These are phyloP conservation scores for Aureobasidium sp. DNA, from an alignment of 2,329 filamentous ascomycete genomes.

Conservation along the genomic window DNA sequence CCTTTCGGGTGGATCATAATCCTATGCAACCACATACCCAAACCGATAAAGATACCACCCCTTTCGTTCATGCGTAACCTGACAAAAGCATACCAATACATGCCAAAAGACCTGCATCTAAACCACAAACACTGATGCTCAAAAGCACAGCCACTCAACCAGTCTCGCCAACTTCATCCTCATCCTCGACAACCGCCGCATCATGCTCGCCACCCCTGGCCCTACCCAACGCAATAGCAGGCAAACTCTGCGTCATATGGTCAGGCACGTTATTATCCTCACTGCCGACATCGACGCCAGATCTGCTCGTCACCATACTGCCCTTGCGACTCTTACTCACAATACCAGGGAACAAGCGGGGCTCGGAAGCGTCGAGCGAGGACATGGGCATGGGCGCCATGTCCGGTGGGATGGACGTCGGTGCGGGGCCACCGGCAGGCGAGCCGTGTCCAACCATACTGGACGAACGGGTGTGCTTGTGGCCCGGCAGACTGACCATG, in stretches of 20 bases:
- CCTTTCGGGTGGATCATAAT: not conserved
- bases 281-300: not conserved
- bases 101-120: not conserved
- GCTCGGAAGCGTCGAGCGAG: conserved; percentile 41
- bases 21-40: not conserved
- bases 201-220: not conserved
- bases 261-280: not conserved
- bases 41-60: not conserved
- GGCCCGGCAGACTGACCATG: conserved; percentile 19
- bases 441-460: conserved; percentile 27
- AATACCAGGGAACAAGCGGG: conserved; percentile 65
- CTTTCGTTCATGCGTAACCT: not conserved
- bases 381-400: conserved; percentile 13
- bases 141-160: conserved; percentile 18
- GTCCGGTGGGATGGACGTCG: conserved; percentile 12
- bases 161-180: conserved; percentile 13
- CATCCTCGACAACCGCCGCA: not conserved
- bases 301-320: conserved; percentile 18
- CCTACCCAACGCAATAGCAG: conserved; percentile 8
- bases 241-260: conserved; percentile 14
- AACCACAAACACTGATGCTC: not conserved
- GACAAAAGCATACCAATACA: not conserved
- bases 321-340: conserved; percentile 42
- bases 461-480: conserved; percentile 23
- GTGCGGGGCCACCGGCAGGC: conserved; percentile 8